Evolutionary conservation across 805 yeast genomes (phyloP).

Genomic region (Priceomyces melissophilus): DNA sequence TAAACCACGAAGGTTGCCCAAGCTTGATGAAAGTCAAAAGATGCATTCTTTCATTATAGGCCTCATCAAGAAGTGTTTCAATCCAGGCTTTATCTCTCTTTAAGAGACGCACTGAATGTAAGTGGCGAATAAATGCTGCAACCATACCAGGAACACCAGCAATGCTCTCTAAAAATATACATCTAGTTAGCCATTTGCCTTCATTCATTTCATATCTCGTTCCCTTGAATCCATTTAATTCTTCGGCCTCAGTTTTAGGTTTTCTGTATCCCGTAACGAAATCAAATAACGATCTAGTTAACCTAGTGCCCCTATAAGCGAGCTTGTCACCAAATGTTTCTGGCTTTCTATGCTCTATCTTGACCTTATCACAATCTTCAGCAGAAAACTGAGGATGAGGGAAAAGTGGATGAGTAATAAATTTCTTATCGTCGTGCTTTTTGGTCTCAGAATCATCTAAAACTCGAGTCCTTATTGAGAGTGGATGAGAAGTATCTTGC

Average conservation of each 20-base stretch:
- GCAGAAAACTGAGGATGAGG: conserved; percentile 31
- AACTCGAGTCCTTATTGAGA: conserved; percentile 26
- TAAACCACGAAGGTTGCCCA: conserved; percentile 59
- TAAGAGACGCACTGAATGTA: conserved; percentile 58
- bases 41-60: conserved; percentile 78
- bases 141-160: conserved; percentile 84
- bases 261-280: conserved; percentile 62
- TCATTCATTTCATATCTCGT: conserved; percentile 54
- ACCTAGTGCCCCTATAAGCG: conserved; percentile 46
- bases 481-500: conserved; percentile 4
- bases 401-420: conserved; percentile 39
- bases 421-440: conserved; percentile 29
- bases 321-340: conserved; percentile 45
- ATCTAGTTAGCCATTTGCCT: conserved; percentile 59
- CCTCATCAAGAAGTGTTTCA: conserved; percentile 70
- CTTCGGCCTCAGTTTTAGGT: conserved; percentile 36
- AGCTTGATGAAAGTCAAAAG: conserved; percentile 63
- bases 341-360: conserved; percentile 52
- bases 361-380: conserved; percentile 35
- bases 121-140: conserved; percentile 68
- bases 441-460: conserved; percentile 16
- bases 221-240: conserved; percentile 27
- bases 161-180: conserved; percentile 63
- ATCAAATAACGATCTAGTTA: conserved; percentile 53
- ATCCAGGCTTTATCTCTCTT: conserved; percentile 72